Base-by-base conservation (phyloP, 495 filamentous ascomycete genomes). In the Penicillium crystallinum region DNA sequence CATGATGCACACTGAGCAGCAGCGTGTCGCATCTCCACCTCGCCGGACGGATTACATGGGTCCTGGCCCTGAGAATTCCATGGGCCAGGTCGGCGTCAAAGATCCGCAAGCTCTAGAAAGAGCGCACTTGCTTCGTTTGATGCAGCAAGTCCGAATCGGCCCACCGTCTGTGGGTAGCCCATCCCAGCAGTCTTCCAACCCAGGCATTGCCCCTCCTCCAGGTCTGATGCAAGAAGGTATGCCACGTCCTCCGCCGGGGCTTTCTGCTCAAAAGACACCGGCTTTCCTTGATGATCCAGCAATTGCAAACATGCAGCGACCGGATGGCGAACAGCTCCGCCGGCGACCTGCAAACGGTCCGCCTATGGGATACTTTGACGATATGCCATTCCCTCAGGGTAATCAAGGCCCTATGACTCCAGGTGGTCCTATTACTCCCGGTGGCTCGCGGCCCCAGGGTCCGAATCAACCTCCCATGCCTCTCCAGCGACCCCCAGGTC, bases 41-140 rank as follows among this genome's bases (percentile, higher is more conserved):
- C 61, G 62, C 27, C 69, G 62, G 7, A 56, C 54, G 3, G 71
- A 74, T 6, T 65, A 64, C 12, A 58, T 70, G 51, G 67, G 56
- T 12, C 58, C 65, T 23, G 39, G 53, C 1, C 61, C 68, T 12
- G 72, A 76, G 44, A 59, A 55, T 45, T 54, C 68, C 7, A 53
- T 72, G 47, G 56, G 49, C 10, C 69, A 66, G 35, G 61, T 40
- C 51, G 53, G 34, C 39, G 58, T 35, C 17, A 69, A 65, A 45
- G 62, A 73, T 22, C 62, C 70, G 0, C 75, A 74, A 40, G 57
- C 65, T 42, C 64, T 67, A 21, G 77, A 81, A 27, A 63, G 74
- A 43, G 75, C 80, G 43, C 68, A 78, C 61, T 55, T 81, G 12
- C 69, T 80, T 27, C 74, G 73, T 15, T 61, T 81, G 33, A 80